Conservation (phyloP, 371 early-diverging fungal genomes). For the Dinochytrium kinnereticum region DNA sequence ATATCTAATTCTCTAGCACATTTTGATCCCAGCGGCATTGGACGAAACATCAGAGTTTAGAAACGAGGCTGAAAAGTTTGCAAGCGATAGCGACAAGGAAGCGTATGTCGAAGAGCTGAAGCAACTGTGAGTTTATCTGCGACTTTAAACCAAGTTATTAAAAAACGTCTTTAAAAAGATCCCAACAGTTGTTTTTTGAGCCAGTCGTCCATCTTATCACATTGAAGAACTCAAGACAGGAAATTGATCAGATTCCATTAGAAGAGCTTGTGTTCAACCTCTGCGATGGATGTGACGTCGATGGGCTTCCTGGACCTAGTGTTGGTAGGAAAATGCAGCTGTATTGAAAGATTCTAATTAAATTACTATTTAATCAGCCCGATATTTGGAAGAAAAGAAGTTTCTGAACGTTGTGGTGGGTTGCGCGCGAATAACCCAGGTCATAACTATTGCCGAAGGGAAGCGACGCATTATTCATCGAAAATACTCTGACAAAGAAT, state of each 20-base stretch:
- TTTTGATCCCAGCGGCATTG: conserved; percentile 40
- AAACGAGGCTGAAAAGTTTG: conserved; percentile 37
- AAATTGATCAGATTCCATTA: conserved; percentile 29
- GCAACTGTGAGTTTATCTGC: conserved; percentile 14
- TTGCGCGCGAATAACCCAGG: background rate
- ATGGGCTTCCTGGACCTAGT: conserved; percentile 46
- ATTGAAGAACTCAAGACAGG: conserved; percentile 22
- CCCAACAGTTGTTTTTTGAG: conserved; percentile 37
- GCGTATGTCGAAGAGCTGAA: conserved; percentile 40
- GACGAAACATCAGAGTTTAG: conserved; percentile 34
- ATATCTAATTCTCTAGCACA: too few relatives aligned
- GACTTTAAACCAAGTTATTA: background rate
- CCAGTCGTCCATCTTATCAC: conserved; percentile 38
- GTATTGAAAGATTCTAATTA: background rate
- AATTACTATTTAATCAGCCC: conserved; percentile 24
- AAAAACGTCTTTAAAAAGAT: background rate
- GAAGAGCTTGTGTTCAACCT: conserved; percentile 43
- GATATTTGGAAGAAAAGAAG: conserved; percentile 34
- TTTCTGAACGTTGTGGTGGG: conserved; percentile 29
- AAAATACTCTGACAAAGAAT: conserved; percentile 45
- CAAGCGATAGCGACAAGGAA: conserved; percentile 43
- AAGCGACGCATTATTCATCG: conserved; percentile 43
- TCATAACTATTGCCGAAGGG: conserved; percentile 19
- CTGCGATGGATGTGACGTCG: conserved; percentile 49
- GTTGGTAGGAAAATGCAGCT: conserved; percentile 24